Percentiles rank a stretch among this genome's conserved stretches.
Conservation (phyloP, 2,329 filamentous ascomycete genomes). For the Fusarium sp. region DNA sequence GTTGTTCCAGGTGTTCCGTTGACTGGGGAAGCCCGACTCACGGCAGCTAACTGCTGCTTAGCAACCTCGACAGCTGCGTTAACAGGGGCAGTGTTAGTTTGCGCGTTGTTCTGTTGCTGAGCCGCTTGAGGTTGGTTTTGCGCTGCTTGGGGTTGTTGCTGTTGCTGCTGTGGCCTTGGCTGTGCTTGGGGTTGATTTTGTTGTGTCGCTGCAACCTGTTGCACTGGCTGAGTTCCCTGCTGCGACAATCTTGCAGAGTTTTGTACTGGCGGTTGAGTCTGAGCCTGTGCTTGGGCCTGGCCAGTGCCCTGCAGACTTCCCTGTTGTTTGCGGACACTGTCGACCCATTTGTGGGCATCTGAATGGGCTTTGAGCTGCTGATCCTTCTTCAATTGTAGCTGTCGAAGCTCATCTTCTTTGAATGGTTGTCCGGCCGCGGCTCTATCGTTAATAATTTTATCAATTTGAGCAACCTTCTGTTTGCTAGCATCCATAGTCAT, state of each 20-base stretch:
- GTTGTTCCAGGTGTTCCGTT: slow-evolving; percentile 43
- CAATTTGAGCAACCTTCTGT: slow-evolving; percentile 55
- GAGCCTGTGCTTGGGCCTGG: slow-evolving; percentile 40
- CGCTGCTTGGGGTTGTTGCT: slow-evolving; percentile 32
- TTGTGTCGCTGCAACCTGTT: slow-evolving; percentile 28
- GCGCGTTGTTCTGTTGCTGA: slow-evolving; percentile 45
- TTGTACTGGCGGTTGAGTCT: slow-evolving; percentile 11
- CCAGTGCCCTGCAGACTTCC: slow-evolving; percentile 48
- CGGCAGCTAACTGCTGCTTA: slow-evolving; percentile 54
- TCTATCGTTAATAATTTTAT: slow-evolving; percentile 57
- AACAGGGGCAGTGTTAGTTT: slow-evolving; percentile 52
- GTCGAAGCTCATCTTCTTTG: slow-evolving; percentile 60
- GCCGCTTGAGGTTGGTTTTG: slow-evolving; percentile 35
- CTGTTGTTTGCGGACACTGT: slow-evolving; percentile 60
- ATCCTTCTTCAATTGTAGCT: slow-evolving; percentile 58
- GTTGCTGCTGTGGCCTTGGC: slow-evolving; percentile 22
- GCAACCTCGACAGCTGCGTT: slow-evolving; percentile 60
- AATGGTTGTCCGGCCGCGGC: slow-evolving; percentile 57
- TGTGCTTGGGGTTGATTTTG: slow-evolving; percentile 35
- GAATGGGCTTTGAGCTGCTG: slow-evolving; percentile 58
- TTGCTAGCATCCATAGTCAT: slow-evolving; percentile 62
- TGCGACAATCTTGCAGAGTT: slow-evolving; percentile 38
- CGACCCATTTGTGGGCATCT: slow-evolving; percentile 62
- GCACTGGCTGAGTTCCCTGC: slow-evolving; percentile 34
- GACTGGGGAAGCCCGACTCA: slow-evolving; percentile 47